Conservation (phyloP, 225 moss, liverwort and hornwort genomes). For the Bryoerythrophyllum caledonicum region DNA sequence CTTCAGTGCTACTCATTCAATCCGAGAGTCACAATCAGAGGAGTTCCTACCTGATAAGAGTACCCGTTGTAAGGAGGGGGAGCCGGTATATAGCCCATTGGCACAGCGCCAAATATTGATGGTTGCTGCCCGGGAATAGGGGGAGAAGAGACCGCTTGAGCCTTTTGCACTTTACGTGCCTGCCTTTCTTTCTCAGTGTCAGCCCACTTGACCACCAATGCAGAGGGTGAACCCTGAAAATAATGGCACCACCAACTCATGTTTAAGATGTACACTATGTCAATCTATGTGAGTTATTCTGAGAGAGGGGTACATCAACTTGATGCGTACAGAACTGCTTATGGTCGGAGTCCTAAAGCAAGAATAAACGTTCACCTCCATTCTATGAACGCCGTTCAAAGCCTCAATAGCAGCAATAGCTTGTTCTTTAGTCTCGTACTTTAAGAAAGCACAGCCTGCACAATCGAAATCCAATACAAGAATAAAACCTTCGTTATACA, state of each 20-base stretch:
- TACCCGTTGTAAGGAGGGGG: slow-evolving; percentile 82
- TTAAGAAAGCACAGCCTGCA: slow-evolving; percentile 88
- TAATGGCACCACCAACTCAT: neutral
- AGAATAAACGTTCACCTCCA: slow-evolving; percentile 57
- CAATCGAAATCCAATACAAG: slow-evolving; percentile 6
- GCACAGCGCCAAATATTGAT: slow-evolving; percentile 87
- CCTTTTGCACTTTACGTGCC: slow-evolving; percentile 90
- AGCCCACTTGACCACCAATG: slow-evolving; percentile 94
- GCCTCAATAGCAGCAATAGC: slow-evolving; percentile 85
- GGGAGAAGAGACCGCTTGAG: slow-evolving; percentile 75
- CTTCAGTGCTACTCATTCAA: slow-evolving; percentile 8
- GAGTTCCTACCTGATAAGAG: slow-evolving; percentile 65
- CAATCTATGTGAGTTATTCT: neutral
- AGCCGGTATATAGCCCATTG: slow-evolving; percentile 78
- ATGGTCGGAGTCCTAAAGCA: neutral
- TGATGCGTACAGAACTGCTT: neutral
- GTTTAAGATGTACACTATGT: neutral
- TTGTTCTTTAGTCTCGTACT: slow-evolving; percentile 91
- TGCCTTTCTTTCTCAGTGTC: slow-evolving; percentile 95
- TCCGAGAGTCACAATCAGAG: neutral
- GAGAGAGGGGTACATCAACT: neutral
- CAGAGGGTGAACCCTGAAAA: slow-evolving; percentile 75
- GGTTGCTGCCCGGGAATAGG: slow-evolving; percentile 90
- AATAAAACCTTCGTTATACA: neutral
- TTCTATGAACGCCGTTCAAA: slow-evolving; percentile 78